Evolutionary conservation across 2,329 filamentous ascomycete species (phyloP).

Genomic region (Parasarocladium wereldwijsianum): DNA sequence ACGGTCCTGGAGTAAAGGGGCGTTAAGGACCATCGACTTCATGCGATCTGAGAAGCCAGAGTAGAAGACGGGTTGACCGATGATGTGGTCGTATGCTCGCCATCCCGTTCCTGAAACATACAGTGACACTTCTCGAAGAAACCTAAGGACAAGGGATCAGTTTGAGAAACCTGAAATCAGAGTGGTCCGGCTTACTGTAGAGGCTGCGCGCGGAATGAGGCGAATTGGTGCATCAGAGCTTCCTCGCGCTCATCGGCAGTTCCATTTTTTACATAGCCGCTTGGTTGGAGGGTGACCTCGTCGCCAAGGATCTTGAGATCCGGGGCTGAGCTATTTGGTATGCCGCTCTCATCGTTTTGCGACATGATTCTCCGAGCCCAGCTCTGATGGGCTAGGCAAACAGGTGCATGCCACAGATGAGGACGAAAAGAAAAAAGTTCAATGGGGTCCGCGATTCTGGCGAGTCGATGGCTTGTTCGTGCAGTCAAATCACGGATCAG

Average conservation of each 20-base stretch:
- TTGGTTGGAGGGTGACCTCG: constrained; percentile 59
- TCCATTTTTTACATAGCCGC: constrained; percentile 46
- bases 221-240: constrained; percentile 67
- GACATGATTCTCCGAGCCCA: too few species aligned
- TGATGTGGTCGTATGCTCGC: constrained; percentile 81
- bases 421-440: too few species aligned
- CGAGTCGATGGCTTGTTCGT: too few species aligned
- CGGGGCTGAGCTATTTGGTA: constrained; percentile 38
- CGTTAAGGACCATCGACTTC: constrained; percentile 61
- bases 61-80: constrained; percentile 91
- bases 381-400: too few species aligned
- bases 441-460: too few species aligned
- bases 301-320: constrained; percentile 65
- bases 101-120: constrained; percentile 90
- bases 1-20: constrained; percentile 57
- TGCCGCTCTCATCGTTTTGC: constrained; percentile 15
- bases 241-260: constrained; percentile 44
- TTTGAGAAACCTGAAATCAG: too few species aligned
- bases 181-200: constrained; percentile 30
- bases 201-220: constrained; percentile 63
- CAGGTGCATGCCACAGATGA: too few species aligned
- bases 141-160: constrained; percentile 49
- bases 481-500: too few species aligned
- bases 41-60: constrained; percentile 83
- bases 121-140: constrained; percentile 83